Conservation (phyloP, 106 monocot species). For the Cymbidium sinense region DNA sequence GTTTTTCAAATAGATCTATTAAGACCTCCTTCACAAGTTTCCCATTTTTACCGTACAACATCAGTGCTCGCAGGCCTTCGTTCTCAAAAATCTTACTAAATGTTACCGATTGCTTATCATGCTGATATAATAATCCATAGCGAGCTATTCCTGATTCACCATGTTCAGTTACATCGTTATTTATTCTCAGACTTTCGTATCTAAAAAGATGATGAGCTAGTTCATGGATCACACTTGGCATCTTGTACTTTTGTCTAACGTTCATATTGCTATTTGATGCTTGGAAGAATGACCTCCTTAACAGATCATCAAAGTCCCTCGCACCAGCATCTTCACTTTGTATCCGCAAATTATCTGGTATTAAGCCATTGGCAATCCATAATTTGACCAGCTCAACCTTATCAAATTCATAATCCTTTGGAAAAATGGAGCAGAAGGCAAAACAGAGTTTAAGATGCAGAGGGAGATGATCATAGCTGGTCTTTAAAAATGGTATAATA, state of each 20-base stretch:
- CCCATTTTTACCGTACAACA: constrained; percentile 8
- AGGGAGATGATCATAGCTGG: constrained; percentile 39
- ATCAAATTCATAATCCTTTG: constrained; percentile 27
- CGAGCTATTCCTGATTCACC: not conserved
- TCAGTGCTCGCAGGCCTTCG: constrained; percentile 24
- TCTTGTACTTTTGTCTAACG: not conserved
- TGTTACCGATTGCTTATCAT: not conserved
- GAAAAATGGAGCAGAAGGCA: constrained; percentile 43
- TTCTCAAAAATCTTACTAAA: constrained; percentile 7
- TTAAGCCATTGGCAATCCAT: constrained; percentile 8
- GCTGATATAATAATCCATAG: not conserved
- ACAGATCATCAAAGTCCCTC: constrained; percentile 13
- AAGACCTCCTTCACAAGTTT: constrained; percentile 1
- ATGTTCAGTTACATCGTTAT: not conserved
- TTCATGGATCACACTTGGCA: constrained; percentile 26
- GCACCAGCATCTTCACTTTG: constrained; percentile 12
- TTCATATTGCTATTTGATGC: not conserved
- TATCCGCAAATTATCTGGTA: constrained; percentile 8
- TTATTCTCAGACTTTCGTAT: constrained; percentile 6
- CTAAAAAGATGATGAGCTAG: constrained; percentile 13
- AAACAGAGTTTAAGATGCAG: constrained; percentile 42
- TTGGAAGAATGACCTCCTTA: constrained; percentile 25
- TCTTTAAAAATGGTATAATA: constrained; percentile 23
- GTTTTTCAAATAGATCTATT: constrained; percentile 5
- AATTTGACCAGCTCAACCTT: constrained; percentile 7